phyloP scores from a whole-genome alignment of 2,329 filamentous ascomycete species.

The Beauveria medogensis region DNA sequence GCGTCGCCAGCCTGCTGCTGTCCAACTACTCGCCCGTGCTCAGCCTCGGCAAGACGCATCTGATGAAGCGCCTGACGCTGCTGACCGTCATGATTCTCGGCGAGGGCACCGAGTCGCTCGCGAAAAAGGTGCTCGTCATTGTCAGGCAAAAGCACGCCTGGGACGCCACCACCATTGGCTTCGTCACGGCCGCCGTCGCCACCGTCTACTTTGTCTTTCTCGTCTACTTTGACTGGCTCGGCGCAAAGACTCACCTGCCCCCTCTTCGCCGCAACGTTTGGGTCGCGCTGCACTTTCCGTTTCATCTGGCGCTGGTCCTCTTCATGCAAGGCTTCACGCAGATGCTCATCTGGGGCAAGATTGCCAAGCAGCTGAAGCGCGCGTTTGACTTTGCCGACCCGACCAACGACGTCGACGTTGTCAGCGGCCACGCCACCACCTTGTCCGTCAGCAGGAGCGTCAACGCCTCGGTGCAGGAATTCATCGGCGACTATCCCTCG shows the following conservation, averaged over 20 bases:
- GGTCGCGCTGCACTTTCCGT: constrained; percentile 51
- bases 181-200: constrained; percentile 30
- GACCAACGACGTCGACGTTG: constrained; percentile 14
- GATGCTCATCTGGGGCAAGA: constrained; percentile 39
- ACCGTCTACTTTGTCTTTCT: constrained; percentile 40
- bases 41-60: constrained; percentile 53
- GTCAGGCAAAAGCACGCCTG: constrained; percentile 33
- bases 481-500: constrained; percentile 21
- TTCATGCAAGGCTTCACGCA: constrained; percentile 57
- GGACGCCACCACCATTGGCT: constrained; percentile 32
- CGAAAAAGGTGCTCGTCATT: constrained; percentile 42
- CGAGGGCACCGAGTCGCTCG: constrained; percentile 55
- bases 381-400: constrained; percentile 13
- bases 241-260: constrained; percentile 47
- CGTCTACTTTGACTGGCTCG: constrained; percentile 54
- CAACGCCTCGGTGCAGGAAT: constrained; percentile 14
- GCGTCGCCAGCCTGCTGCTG: constrained; percentile 40
- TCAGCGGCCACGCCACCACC: constrained; percentile 15
- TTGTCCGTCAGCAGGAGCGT: background rate
- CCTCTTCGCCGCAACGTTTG: constrained; percentile 51
- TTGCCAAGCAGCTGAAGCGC: constrained; percentile 24
- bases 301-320: constrained; percentile 54
- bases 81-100: constrained; percentile 60
- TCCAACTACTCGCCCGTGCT: constrained; percentile 48
- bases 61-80: constrained; percentile 55